Conservation (phyloP, 225 moss, liverwort and hornwort genomes). For the Antitrichia curtipendula region DNA sequence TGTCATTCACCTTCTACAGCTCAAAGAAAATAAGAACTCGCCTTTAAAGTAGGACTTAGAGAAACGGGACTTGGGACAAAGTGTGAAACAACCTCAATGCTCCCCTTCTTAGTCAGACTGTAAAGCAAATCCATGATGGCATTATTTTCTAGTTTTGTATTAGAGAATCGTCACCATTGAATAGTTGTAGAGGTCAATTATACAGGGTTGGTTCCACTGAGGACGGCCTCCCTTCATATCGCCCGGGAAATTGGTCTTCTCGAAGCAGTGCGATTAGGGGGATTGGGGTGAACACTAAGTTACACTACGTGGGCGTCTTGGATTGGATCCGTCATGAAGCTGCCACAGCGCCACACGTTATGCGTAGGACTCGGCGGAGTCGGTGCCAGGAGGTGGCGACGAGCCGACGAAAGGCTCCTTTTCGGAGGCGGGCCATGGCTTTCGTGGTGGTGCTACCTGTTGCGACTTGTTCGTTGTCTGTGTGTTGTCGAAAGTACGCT, state of each 20-base stretch:
- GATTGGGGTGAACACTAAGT: not conserved
- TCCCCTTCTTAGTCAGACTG: not conserved
- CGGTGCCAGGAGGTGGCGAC: not conserved
- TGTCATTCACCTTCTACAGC: not conserved
- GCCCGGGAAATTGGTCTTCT: not conserved
- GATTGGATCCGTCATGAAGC: not conserved
- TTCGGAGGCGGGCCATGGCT: not conserved
- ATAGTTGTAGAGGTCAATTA: not conserved
- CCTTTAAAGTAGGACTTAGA: not conserved
- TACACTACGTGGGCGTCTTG: not conserved
- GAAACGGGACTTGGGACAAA: fast-evolving
- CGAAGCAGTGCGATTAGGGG: not conserved
- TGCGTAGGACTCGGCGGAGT: not conserved
- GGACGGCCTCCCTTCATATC: too few species aligned
- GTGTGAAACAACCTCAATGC: not conserved
- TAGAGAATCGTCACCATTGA: not conserved
- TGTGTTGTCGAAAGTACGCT: not conserved
- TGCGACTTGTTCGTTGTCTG: not conserved
- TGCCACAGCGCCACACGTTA: not conserved
- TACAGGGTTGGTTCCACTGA: not conserved
- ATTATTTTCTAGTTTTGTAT: not conserved
- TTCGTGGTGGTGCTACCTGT: not conserved
- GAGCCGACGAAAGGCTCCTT: not conserved
- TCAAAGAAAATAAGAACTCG: fast-evolving
- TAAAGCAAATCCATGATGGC: not conserved